Evolutionary conservation across 2,329 filamentous ascomycete genomes (phyloP).

Genomic region (Coniochaeta ligniaria): DNA sequence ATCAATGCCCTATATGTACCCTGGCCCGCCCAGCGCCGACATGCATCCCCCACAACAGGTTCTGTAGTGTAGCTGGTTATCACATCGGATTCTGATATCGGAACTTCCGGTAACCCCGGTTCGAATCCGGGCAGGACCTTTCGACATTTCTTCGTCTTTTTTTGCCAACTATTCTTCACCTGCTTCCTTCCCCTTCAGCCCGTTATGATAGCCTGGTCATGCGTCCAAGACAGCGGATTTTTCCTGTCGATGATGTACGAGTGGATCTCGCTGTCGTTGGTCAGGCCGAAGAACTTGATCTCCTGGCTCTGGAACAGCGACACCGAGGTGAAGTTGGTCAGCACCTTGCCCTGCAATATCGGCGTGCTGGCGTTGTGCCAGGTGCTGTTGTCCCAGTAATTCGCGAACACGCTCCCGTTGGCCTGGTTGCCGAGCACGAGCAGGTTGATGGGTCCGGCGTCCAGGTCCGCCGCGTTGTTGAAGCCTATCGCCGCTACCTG

Average conservation of each 20-base stretch:
- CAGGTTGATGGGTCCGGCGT: neutral
- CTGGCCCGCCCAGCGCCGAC: neutral
- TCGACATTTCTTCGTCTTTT: neutral
- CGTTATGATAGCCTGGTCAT: neutral
- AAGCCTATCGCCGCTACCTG: neutral
- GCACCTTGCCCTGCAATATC: slow-evolving; percentile 1
- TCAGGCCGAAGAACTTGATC: slow-evolving; percentile 4
- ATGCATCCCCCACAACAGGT: neutral
- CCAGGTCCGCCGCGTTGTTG: neutral
- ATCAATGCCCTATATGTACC: neutral
- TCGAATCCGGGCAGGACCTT: neutral
- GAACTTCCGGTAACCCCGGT: neutral
- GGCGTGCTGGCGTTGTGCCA: slow-evolving; percentile 2
- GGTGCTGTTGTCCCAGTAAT: slow-evolving; percentile 1
- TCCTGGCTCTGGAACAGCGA: neutral
- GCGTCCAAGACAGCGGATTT: slow-evolving; percentile 2
- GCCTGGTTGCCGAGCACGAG: neutral
- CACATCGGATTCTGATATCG: neutral
- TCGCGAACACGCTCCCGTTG: slow-evolving; percentile 1
- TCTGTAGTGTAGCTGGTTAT: neutral
- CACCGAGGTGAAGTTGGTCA: slow-evolving; percentile 1
- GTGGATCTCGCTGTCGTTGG: slow-evolving; percentile 4
- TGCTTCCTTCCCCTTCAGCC: neutral
- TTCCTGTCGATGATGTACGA: neutral
- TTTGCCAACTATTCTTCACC: neutral